Evolutionary conservation across 139 green algal genomes (phyloP).

Genomic region (Micractinium sp.): DNA sequence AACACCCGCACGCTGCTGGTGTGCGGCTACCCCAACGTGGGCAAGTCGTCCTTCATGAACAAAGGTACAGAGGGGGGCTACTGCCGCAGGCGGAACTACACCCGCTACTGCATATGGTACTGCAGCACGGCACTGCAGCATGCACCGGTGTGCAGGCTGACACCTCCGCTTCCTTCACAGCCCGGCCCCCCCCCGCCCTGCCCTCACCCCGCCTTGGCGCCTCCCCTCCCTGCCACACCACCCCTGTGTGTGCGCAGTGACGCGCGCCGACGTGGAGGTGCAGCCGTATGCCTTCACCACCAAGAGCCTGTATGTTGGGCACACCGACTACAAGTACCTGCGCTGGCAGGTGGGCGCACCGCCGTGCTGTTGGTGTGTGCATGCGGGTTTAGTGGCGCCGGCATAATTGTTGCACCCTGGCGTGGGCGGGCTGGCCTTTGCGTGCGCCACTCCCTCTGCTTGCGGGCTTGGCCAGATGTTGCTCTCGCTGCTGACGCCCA

Average conservation of each 20-base stretch:
- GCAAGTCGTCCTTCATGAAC: conserved; percentile 99
- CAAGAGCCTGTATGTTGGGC: conserved; percentile 96
- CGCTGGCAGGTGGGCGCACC: conserved; percentile 77
- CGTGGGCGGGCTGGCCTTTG: not conserved
- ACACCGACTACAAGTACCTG: conserved; percentile 99
- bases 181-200: not conserved
- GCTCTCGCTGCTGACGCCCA: too few species aligned
- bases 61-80: conserved; percentile 60
- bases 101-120: too few species aligned
- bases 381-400: too few species aligned
- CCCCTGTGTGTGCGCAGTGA: conserved; percentile 57
- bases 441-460: not conserved
- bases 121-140: too few species aligned
- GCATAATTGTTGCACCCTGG: not conserved
- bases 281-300: conserved; percentile 98
- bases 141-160: too few species aligned
- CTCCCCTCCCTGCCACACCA: not conserved
- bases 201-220: not conserved
- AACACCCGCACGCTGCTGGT: conserved; percentile 97
- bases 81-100: too few species aligned
- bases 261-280: conserved; percentile 98
- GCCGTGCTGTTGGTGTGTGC: not conserved
- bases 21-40: conserved; percentile 99
- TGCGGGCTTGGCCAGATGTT: not conserved
- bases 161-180: too few species aligned